A percentile compares a stretch with the other conserved stretches of the same genome.
phyloP scores from a whole-genome alignment of 495 filamentous ascomycete species.

The Gamarada debralockiae region DNA sequence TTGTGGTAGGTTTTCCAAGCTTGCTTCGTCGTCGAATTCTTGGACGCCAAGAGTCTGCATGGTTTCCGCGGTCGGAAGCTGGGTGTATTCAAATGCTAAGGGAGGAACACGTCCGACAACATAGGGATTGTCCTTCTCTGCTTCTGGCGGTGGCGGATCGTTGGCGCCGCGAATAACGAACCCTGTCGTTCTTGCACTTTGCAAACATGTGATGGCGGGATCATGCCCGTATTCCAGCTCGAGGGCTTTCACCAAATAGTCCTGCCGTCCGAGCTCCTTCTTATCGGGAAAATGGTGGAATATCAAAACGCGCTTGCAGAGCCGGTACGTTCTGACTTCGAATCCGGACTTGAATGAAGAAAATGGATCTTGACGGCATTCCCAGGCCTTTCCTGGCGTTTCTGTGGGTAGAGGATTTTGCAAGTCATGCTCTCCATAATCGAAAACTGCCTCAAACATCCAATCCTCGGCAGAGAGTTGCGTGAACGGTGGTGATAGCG shows the following conservation, averaged over 20 bases:
- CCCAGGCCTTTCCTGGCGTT: conserved; percentile 15
- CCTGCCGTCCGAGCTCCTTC: conserved; percentile 23
- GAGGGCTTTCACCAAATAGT: conserved; percentile 22
- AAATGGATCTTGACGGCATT: conserved; percentile 28
- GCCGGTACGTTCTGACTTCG: conserved; percentile 30
- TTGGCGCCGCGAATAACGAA: no score
- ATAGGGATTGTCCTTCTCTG: not conserved
- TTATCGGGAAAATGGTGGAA: conserved; percentile 36
- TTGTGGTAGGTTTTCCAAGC: conserved; percentile 10
- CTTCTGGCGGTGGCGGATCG: no score
- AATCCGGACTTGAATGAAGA: conserved; percentile 26
- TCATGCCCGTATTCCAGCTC: conserved; percentile 24
- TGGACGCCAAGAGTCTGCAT: not conserved
- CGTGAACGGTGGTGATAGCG: not conserved
- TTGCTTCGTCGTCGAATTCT: not conserved
- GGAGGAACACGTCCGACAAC: conserved; percentile 3
- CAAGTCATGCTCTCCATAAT: conserved; percentile 34
- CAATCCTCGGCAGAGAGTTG: conserved; percentile 11
- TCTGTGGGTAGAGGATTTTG: conserved; percentile 2
- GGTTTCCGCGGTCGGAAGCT: not conserved
- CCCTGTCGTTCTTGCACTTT: no score
- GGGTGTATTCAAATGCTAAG: conserved; percentile 10
- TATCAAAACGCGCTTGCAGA: conserved; percentile 31
- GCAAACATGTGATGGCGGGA: no score
- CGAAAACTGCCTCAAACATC: conserved; percentile 34